A percentile compares a stretch with the other conserved stretches of the same genome.
phyloP scores from a whole-genome alignment of 352 stramenopile species.

The Thalassiosira allenii region DNA sequence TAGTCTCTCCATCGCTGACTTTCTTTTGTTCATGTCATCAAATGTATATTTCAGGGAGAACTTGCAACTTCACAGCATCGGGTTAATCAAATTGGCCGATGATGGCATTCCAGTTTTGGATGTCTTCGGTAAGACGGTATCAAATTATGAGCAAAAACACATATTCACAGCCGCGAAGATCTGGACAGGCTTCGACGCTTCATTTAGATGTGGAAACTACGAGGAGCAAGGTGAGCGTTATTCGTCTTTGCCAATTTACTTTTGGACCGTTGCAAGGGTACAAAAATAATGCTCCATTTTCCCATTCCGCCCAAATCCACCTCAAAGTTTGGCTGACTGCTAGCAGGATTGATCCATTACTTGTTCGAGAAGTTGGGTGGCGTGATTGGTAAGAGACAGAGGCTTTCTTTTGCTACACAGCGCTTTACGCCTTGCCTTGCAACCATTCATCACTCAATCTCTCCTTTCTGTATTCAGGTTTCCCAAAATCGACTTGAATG shows the following conservation, averaged over 20 bases:
- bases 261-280: too few species aligned
- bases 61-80: conserved; percentile 73
- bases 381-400: too few species aligned
- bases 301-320: too few species aligned
- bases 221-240: conserved; percentile 46
- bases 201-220: conserved; percentile 45
- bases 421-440: too few species aligned
- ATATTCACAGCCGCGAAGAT: conserved; percentile 63
- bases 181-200: conserved; percentile 67
- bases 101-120: conserved; percentile 59
- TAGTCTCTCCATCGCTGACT: background rate
- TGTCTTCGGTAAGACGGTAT: conserved; percentile 51
- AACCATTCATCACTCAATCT: too few species aligned
- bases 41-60: conserved; percentile 28
- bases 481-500: conserved; percentile 60
- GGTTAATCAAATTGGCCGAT: conserved; percentile 56
- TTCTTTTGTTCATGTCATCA: background rate
- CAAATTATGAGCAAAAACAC: conserved; percentile 71
- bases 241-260: too few species aligned
- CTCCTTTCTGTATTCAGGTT: conserved; percentile 57
- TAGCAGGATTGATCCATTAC: too few species aligned
- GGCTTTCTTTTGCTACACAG: too few species aligned
- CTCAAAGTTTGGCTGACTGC: too few species aligned
- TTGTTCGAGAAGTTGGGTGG: too few species aligned
- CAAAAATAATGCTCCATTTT: too few species aligned